phyloP scores from a whole-genome alignment of 257 asterid genomes.

The Prunella vulgaris region DNA sequence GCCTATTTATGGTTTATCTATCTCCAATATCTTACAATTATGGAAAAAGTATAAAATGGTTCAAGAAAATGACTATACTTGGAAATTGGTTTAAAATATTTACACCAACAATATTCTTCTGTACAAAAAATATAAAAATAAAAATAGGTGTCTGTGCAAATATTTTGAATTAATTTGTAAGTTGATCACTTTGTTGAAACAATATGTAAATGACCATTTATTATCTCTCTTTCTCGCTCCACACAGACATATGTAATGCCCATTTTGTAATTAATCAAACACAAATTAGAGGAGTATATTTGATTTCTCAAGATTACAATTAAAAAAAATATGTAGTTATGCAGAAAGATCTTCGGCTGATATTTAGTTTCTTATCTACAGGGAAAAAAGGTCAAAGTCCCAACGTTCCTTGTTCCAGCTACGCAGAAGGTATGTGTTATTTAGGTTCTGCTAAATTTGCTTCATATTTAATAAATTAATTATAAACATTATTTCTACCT shows the following conservation, averaged over 20 bases:
- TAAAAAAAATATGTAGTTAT: background rate
- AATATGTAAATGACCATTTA: too few species aligned
- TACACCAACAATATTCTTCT: too few species aligned
- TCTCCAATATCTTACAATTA: too few species aligned
- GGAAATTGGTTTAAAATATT: too few species aligned
- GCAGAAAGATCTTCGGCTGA: background rate
- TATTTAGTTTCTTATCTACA: conserved; percentile 24
- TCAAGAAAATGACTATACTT: too few species aligned
- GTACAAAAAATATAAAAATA: too few species aligned
- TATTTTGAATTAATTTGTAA: too few species aligned
- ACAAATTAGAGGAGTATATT: background rate
- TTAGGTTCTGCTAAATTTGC: background rate
- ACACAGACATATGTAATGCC: background rate
- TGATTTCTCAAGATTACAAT: background rate
- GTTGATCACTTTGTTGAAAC: background rate
- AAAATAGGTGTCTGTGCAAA: too few species aligned
- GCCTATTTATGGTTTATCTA: too few species aligned
- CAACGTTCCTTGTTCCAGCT: conserved; percentile 98
- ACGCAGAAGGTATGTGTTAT: conserved; percentile 73
- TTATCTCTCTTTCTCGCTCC: background rate
- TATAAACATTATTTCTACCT: background rate
- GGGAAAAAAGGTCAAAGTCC: conserved; percentile 97
- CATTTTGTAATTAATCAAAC: background rate
- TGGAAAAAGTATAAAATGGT: too few species aligned
- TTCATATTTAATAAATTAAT: background rate